Conservation (phyloP, 345 rosid genomes). For the Boechera retrofracta region DNA sequence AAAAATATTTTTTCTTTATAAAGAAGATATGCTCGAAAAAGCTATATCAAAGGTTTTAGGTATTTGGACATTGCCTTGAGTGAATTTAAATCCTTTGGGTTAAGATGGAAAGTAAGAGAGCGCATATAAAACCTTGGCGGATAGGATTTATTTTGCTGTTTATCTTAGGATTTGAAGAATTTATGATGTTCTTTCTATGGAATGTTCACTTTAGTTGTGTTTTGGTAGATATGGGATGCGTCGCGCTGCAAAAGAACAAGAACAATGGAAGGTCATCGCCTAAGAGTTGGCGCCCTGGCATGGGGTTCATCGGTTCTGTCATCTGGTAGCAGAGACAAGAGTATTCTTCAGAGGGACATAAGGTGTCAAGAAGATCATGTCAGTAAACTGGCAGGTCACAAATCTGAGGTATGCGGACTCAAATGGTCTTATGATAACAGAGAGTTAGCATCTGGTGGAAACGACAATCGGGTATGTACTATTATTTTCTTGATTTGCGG, state of each 20-base stretch:
- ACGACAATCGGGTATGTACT: conserved; percentile 80
- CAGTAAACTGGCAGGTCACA: conserved; percentile 92
- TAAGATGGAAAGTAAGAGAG: conserved; percentile 18
- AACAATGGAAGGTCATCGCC: conserved; percentile 96
- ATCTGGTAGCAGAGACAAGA: conserved; percentile 98
- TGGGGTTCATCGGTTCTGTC: conserved; percentile 90
- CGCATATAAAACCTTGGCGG: neutral
- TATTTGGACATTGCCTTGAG: neutral
- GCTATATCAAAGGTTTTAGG: neutral
- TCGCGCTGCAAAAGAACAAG: conserved; percentile 81
- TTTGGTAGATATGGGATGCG: conserved; percentile 89
- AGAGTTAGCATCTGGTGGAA: conserved; percentile 97
- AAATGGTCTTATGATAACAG: conserved; percentile 98
- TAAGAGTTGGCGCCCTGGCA: conserved; percentile 92
- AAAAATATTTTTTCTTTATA: neutral
- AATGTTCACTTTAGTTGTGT: conserved; percentile 7
- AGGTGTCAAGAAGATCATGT: conserved; percentile 80
- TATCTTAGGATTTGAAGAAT: neutral
- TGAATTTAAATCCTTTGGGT: conserved; percentile 18
- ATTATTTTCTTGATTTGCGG: conserved; percentile 14
- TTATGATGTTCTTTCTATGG: neutral
- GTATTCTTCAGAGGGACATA: conserved; percentile 88
- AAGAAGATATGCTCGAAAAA: conserved; percentile 22
- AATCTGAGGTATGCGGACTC: conserved; percentile 97
- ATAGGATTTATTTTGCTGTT: neutral